phyloP scores from a whole-genome alignment of 2,329 filamentous ascomycete genomes.

The Dactylellina leptospora region DNA sequence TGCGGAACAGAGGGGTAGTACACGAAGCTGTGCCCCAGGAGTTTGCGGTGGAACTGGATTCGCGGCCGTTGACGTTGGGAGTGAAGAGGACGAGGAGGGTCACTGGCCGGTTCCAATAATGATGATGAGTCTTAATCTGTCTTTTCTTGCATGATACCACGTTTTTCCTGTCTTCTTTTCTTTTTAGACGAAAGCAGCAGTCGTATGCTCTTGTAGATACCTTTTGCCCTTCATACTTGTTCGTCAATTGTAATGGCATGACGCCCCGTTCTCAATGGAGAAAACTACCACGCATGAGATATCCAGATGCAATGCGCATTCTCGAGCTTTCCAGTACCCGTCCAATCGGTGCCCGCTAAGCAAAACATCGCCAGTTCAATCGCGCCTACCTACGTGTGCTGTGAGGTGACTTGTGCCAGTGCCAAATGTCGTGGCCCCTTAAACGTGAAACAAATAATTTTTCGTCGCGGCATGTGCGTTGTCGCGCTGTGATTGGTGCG shows the following conservation, averaged over 20 bases:
- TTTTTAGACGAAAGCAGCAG: neutral
- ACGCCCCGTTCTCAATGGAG: too few species aligned
- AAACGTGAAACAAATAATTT: conserved; percentile 23
- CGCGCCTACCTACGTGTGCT: neutral
- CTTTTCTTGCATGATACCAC: conserved; percentile 28
- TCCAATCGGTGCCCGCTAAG: too few species aligned
- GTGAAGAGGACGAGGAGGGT: conserved; percentile 30
- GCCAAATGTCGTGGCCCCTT: conserved; percentile 27
- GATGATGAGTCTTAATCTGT: neutral
- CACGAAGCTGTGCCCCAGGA: conserved; percentile 47
- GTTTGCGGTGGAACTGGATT: conserved; percentile 48
- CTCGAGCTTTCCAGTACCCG: neutral
- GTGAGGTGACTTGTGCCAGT: conserved; percentile 30
- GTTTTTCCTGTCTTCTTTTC: neutral
- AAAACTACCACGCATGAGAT: neutral
- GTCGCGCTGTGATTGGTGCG: conserved; percentile 44
- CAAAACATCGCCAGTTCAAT: neutral
- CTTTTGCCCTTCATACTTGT: too few species aligned
- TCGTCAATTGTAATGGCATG: too few species aligned
- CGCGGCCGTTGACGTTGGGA: conserved; percentile 36
- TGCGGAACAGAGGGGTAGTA: conserved; percentile 29
- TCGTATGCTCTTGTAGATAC: conserved; percentile 1
- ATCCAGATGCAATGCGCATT: neutral
- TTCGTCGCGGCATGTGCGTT: conserved; percentile 33
- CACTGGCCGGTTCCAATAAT: conserved; percentile 31